These are phyloP conservation scores for Apiotrichum sp. DNA, from an alignment of 1,284 basidiomycete genomes.

Conservation along the genomic window DNA sequence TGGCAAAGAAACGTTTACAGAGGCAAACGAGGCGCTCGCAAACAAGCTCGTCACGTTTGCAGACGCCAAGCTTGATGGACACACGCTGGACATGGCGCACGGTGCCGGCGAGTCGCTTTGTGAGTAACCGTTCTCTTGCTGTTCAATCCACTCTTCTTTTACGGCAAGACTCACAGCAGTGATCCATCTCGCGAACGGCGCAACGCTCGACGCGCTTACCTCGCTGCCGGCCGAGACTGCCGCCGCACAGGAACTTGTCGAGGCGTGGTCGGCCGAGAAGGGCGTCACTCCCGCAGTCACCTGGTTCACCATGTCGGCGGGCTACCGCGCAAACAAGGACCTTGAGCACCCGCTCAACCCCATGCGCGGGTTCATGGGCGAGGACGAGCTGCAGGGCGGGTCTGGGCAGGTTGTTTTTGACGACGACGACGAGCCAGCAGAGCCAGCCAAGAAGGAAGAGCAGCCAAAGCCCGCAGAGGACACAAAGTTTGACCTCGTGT, in stretches of 20 bases:
- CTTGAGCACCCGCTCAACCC: conserved; percentile 37
- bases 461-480: not conserved
- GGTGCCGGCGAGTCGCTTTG: conserved; percentile 65
- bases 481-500: conserved; percentile 41
- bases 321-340: conserved; percentile 23
- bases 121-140: conserved; percentile 19
- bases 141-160: not conserved
- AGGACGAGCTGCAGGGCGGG: not conserved
- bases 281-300: conserved; percentile 15
- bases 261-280: conserved; percentile 5
- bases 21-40: conserved; percentile 60
- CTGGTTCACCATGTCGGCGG: conserved; percentile 19
- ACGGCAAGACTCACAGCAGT: conserved; percentile 43
- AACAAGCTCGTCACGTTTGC: conserved; percentile 53
- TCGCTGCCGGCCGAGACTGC: conserved; percentile 54
- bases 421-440: not conserved
- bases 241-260: conserved; percentile 52
- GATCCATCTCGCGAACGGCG: conserved; percentile 27
- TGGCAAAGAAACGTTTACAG: conserved; percentile 48
- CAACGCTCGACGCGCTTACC: conserved; percentile 58
- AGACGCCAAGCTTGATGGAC: conserved; percentile 43
- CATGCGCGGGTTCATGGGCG: conserved; percentile 32
- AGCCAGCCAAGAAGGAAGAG: not conserved
- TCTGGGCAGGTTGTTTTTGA: not conserved
- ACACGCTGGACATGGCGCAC: conserved; percentile 62